Base-by-base conservation (phyloP, 2,329 filamentous ascomycete genomes). In the Cladobotryum mycophilum region DNA sequence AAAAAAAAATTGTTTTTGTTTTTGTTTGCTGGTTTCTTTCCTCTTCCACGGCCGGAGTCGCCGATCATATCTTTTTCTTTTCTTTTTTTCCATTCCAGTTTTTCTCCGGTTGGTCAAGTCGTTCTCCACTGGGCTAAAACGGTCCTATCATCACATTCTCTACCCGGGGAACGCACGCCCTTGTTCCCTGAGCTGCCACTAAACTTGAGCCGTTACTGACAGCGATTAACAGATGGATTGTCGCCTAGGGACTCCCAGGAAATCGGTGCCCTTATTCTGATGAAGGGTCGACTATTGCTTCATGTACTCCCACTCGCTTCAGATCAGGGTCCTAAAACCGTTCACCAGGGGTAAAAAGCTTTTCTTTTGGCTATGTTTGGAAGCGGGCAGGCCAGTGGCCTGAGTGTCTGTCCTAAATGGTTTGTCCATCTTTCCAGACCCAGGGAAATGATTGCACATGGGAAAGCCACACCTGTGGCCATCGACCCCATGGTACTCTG, bases 61-160 rank as follows among this genome's bases (percentile, higher is more conserved):
- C 42, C 42, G 42, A 45, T 45, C 42, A 22, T 45, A 2, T 14
- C 13, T 25, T 45, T 45, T 45, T 34, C 13, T n/a, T 45, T 45
- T 45, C 15, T 45, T 14, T 45, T 44, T 33, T 33, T 22, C 14
- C 14, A 6, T 30, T 35, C n/a, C 14, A 11, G n/a, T 35, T 45
- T 33, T 45, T 25, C 42, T 45, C 42, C 22, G 42, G 42, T 45
- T 45, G 42, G 42, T 45, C 17, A 22, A 34, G 8, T 45, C 25
- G 20, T 30, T 30, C 42, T 14, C 14, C 20, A 25, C 42, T n/a
- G 30, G 22, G n/a, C 25, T n/a, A 8, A 34, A 14, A 45, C 13
- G 22, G 22, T n/a, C 17, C 22, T n/a, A 45, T 30, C 20, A 33
- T 45, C 42, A 45, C 22, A 45, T 45, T 45, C 20, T 45, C 25